phyloP scores from a whole-genome alignment of 129 eudicot genomes.

The Smallanthus sonchifolius region DNA sequence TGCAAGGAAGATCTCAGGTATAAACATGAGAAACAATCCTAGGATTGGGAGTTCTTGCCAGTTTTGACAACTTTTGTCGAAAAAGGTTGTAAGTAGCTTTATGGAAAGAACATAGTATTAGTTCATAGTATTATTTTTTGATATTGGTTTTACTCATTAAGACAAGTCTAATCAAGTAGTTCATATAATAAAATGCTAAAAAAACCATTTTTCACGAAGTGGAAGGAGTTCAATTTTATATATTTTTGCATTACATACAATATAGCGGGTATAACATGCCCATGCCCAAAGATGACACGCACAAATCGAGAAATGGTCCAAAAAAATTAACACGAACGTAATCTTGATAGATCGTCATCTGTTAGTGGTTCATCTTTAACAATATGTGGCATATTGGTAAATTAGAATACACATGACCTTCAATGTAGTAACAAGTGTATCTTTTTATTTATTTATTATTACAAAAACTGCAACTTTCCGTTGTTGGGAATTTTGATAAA shows the following conservation, averaged over 20 bases:
- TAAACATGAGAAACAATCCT: conserved; percentile 28
- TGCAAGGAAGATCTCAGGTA: conserved; percentile 32
- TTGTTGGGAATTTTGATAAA: no score
- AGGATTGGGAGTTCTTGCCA: conserved; percentile 32
- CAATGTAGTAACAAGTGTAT: no score
- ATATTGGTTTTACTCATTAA: not conserved
- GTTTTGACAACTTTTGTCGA: conserved; percentile 19
- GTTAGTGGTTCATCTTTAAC: no score
- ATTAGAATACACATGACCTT: no score
- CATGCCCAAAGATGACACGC: no score
- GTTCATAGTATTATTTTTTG: conserved; percentile 11
- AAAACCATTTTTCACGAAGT: not conserved
- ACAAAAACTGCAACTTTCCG: no score
- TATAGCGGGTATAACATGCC: not conserved
- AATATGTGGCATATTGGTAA: no score
- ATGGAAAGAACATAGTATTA: conserved; percentile 19
- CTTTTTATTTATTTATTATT: no score
- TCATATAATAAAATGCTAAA: conserved; percentile 1
- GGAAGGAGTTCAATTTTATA: not conserved
- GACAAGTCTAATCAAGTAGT: not conserved
- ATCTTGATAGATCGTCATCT: no score
- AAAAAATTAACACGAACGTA: no score
- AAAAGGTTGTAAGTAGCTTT: conserved; percentile 10
- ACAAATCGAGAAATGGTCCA: no score
- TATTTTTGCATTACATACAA: not conserved